These are phyloP conservation scores for Neopestalotiopsis clavispora DNA, from an alignment of 2,329 filamentous ascomycete species.

Conservation along the genomic window DNA sequence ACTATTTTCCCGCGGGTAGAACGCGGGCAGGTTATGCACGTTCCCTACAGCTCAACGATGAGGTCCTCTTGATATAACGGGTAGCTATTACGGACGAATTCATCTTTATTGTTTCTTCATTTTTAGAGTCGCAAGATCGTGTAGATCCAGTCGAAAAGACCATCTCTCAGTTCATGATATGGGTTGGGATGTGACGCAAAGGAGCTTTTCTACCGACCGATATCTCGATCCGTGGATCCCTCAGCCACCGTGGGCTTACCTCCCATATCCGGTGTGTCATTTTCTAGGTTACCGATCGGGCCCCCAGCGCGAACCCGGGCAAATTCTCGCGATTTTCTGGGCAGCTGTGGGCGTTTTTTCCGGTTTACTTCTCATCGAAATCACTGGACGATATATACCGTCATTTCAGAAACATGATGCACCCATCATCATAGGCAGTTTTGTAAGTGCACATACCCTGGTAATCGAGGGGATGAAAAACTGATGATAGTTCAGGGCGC, in stretches of 20 bases:
- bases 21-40: not conserved
- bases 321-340: conserved; percentile 64
- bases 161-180: not conserved
- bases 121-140: not conserved
- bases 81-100: not conserved
- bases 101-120: not conserved
- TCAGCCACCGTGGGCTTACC: conserved; percentile 62
- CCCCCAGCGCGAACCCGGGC: conserved; percentile 52
- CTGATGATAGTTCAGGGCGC: conserved; percentile 60
- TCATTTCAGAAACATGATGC: conserved; percentile 56
- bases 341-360: conserved; percentile 68
- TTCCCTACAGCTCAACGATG: not conserved
- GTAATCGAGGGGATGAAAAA: not conserved
- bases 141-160: not conserved
- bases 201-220: conserved; percentile 77
- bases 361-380: conserved; percentile 64
- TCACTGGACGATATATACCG: conserved; percentile 58
- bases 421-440: conserved; percentile 71
- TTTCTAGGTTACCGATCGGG: conserved; percentile 68
- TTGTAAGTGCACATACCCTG: conserved; percentile 56
- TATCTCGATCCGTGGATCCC: conserved; percentile 75
- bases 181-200: conserved; percentile 27
- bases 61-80: not conserved
- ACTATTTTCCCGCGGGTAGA: not conserved
- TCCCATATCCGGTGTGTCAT: conserved; percentile 70